These are phyloP conservation scores for Pestalotiopsis sp. DNA, from an alignment of 2,329 filamentous ascomycete species.

Conservation along the genomic window DNA sequence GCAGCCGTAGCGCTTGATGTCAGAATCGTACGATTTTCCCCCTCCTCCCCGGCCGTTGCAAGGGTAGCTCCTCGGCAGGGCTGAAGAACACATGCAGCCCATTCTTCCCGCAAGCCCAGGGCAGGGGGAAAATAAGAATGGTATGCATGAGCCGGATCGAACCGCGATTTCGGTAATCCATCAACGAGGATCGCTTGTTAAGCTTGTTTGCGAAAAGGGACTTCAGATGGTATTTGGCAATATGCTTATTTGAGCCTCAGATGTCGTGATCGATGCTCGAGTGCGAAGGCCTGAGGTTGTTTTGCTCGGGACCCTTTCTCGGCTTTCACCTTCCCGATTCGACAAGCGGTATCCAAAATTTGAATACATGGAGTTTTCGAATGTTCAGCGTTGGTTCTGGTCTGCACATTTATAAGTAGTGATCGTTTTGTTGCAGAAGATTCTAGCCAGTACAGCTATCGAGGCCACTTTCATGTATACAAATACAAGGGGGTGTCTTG, in stretches of 20 bases:
- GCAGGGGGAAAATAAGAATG: constrained; percentile 2
- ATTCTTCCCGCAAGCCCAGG: constrained; percentile 7
- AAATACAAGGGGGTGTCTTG: too few species aligned
- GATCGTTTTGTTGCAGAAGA: too few species aligned
- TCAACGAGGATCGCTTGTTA: constrained; percentile 2
- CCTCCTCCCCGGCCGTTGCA: not conserved
- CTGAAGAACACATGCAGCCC: not conserved
- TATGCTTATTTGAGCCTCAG: constrained; percentile 17
- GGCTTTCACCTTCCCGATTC: not conserved
- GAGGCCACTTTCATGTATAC: too few species aligned
- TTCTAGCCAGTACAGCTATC: too few species aligned
- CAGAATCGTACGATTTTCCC: constrained; percentile 12
- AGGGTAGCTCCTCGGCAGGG: constrained; percentile 10
- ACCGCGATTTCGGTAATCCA: constrained; percentile 5
- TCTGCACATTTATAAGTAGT: too few species aligned
- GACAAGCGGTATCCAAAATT: not conserved
- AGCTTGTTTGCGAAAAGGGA: not conserved
- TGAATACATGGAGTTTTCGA: not conserved
- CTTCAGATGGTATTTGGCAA: not conserved
- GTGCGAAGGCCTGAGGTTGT: not conserved
- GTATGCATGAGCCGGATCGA: constrained; percentile 7
- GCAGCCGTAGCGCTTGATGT: constrained; percentile 11
- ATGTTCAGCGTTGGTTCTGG: too few species aligned
- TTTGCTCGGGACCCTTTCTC: not conserved
- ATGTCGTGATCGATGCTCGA: constrained; percentile 7